Conservation (phyloP, 495 filamentous ascomycete genomes). For the Lasiosphaeriaceae sp. region DNA sequence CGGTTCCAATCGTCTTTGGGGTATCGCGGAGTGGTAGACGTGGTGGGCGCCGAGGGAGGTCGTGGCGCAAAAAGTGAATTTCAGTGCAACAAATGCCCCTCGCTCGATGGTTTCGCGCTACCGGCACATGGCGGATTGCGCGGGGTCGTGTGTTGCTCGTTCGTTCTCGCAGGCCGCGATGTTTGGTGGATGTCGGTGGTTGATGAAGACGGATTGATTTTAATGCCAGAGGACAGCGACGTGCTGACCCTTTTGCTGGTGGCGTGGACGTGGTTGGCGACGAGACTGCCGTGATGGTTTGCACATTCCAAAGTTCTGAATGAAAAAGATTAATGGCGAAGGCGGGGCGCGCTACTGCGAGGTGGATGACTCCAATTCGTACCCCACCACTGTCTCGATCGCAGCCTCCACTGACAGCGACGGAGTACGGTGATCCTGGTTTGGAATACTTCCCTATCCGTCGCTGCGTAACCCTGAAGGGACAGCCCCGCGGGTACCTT, state of each 20-base stretch:
- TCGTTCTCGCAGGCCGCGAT: no score
- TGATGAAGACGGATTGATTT: no score
- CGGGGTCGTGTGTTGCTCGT: not conserved
- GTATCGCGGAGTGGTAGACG: not conserved
- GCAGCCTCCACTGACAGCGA: not conserved
- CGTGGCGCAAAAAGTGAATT: not conserved
- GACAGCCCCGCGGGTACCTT: not conserved
- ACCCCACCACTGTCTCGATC: conserved; percentile 15
- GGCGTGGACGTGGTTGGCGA: conserved; percentile 1
- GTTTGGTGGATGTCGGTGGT: no score
- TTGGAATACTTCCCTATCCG: not conserved
- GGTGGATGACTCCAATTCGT: conserved; percentile 16
- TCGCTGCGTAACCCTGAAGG: not conserved
- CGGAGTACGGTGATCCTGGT: not conserved
- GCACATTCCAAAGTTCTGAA: not conserved
- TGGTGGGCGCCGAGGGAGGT: not conserved
- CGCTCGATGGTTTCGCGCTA: conserved; percentile 11
- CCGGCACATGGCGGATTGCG: conserved; percentile 11
- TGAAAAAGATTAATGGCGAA: not conserved
- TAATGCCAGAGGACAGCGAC: no score
- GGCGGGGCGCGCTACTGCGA: not conserved
- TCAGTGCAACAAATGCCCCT: conserved; percentile 9
- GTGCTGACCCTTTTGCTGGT: no score
- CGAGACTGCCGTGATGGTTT: not conserved
- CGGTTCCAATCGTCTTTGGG: not conserved